Conservation (phyloP, 495 filamentous ascomycete species). For the Aspergillus avenaceus region DNA sequence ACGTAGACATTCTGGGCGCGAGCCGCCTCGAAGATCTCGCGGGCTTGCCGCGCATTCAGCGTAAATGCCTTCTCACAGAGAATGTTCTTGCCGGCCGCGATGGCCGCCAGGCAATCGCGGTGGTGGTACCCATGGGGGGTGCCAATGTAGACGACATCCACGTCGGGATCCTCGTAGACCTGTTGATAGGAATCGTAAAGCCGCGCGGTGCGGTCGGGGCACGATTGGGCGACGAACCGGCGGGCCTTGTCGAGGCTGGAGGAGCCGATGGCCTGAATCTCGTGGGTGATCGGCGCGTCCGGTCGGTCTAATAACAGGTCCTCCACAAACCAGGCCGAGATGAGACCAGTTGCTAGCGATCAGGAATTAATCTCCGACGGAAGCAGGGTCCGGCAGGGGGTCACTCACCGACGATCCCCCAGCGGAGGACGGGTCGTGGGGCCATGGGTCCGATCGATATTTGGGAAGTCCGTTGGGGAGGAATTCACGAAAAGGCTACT, state of each 20-base stretch:
- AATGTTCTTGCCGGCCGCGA: slow-evolving; percentile 37
- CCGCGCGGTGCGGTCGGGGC: slow-evolving; percentile 53
- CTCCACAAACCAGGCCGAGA: slow-evolving; percentile 24
- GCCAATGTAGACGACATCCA: slow-evolving; percentile 81
- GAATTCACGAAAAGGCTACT: too few relatives aligned
- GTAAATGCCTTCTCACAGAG: slow-evolving; percentile 52
- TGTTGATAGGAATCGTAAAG: slow-evolving; percentile 69
- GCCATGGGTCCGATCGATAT: too few relatives aligned
- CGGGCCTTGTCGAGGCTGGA: slow-evolving; percentile 25
- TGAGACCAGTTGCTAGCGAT: slow-evolving; percentile 15
- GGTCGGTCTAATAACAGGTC: slow-evolving; percentile 20
- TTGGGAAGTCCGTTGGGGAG: too few relatives aligned
- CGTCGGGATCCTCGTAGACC: slow-evolving; percentile 59
- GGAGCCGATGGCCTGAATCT: slow-evolving; percentile 30
- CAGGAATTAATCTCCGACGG: neutral
- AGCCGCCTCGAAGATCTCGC: slow-evolving; percentile 60
- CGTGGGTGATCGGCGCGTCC: slow-evolving; percentile 23
- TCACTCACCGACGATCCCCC: neutral
- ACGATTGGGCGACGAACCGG: slow-evolving; percentile 20
- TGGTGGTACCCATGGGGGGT: slow-evolving; percentile 85
- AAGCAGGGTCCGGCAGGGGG: neutral
- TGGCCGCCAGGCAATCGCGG: slow-evolving; percentile 44
- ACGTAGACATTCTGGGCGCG: slow-evolving; percentile 66
- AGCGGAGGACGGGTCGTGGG: neutral
- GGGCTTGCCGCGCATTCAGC: slow-evolving; percentile 66